Evolutionary conservation across 768 basidiomycete genomes (phyloP).

Genomic region (Russula vinacea): DNA sequence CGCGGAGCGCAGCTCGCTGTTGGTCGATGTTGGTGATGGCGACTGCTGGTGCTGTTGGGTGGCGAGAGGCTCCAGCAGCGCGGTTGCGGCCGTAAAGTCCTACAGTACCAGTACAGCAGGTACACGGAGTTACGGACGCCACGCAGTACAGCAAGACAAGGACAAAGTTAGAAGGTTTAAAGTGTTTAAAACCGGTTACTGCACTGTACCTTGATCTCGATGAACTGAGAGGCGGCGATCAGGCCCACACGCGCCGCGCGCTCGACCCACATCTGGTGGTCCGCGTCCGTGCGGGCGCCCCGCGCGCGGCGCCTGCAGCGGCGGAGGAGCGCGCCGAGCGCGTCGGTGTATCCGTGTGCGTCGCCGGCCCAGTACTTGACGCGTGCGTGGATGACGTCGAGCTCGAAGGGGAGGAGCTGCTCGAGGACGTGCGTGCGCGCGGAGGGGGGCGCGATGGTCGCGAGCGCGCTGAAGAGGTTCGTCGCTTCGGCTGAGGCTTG

Average conservation of each 20-base stretch:
- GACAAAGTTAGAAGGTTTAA: no score
- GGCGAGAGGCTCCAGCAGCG: constrained; percentile 66
- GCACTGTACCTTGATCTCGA: constrained; percentile 75
- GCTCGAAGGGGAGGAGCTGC: constrained; percentile 52
- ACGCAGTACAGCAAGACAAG: no score
- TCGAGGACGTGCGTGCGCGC: constrained; percentile 60
- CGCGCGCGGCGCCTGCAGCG: constrained; percentile 50
- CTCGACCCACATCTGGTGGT: constrained; percentile 71
- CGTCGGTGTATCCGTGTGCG: constrained; percentile 75
- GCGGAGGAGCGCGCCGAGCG: constrained; percentile 57
- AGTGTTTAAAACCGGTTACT: no score
- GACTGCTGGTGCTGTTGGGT: constrained; percentile 26
- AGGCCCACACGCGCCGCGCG: constrained; percentile 70
- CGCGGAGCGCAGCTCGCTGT: constrained; percentile 56
- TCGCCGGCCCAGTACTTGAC: constrained; percentile 82
- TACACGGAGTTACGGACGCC: no score
- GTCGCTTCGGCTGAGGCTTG: constrained; percentile 83
- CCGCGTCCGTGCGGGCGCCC: constrained; percentile 38
- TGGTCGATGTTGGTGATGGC: not conserved
- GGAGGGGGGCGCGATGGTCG: constrained; percentile 51
- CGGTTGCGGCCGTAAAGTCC: constrained; percentile 69
- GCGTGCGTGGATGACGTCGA: constrained; percentile 66
- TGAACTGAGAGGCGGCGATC: constrained; percentile 75
- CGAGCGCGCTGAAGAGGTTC: constrained; percentile 71
- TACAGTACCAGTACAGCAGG: constrained; percentile 30